Percentiles rank a stretch among this genome's conserved stretches.
Evolutionary conservation across 2,329 filamentous ascomycete species (phyloP).

Genomic region (Calonectria hawksworthii): DNA sequence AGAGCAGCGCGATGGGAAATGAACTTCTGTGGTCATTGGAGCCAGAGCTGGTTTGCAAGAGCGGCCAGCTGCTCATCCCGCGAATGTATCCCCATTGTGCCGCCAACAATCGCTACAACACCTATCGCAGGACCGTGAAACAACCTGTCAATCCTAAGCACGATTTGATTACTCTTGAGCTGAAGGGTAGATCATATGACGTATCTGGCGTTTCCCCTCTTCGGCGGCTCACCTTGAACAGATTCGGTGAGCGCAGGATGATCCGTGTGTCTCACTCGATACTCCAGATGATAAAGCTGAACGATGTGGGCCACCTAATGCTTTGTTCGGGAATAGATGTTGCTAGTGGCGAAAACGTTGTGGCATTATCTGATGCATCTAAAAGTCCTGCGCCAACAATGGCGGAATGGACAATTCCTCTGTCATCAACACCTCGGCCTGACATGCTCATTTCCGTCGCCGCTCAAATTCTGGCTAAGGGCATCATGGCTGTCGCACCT

Average conservation of each 20-base stretch:
- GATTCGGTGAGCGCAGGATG: not conserved
- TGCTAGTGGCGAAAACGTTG: not conserved
- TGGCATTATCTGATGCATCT: not conserved
- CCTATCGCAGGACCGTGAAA: not conserved
- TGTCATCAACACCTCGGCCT: not conserved
- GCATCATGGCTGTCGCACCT: not conserved
- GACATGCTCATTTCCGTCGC: not conserved
- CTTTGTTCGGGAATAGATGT: not conserved
- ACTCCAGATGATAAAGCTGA: not conserved
- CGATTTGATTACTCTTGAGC: not conserved
- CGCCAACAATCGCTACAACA: not conserved
- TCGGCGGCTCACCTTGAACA: too few relatives aligned
- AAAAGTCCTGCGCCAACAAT: not conserved
- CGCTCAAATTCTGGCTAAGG: not conserved
- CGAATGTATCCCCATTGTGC: not conserved
- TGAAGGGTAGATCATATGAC: not conserved
- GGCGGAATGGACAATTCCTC: not conserved
- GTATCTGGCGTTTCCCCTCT: not conserved
- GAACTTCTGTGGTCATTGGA: constrained; percentile 1
- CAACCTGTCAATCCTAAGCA: not conserved
- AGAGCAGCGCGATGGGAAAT: not conserved
- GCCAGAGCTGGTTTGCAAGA: not conserved
- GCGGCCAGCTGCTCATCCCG: not conserved
- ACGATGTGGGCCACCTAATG: not conserved
- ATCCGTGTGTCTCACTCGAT: not conserved